These are phyloP conservation scores for Malus hybrid DNA, from an alignment of 331 rosid genomes.

Conservation along the genomic window DNA sequence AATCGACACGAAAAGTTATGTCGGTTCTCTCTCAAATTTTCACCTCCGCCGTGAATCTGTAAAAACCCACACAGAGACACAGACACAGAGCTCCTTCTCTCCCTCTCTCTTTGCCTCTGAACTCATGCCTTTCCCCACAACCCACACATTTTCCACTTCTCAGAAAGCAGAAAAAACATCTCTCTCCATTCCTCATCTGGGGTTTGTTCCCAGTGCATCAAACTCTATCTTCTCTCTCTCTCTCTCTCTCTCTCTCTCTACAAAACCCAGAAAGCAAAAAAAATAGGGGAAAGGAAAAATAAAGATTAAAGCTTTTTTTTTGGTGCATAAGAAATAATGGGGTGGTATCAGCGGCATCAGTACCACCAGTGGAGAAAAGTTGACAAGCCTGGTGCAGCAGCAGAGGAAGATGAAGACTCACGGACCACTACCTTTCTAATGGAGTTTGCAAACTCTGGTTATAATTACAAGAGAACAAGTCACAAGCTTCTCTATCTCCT, in stretches of 20 bases:
- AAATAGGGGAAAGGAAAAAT: background rate
- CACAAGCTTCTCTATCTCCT: constrained; percentile 56
- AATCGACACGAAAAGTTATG: too few relatives aligned
- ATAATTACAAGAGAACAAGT: constrained; percentile 39
- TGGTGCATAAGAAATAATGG: constrained; percentile 34
- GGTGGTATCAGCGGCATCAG: constrained; percentile 43
- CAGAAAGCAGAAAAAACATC: too few relatives aligned
- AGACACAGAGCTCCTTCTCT: too few relatives aligned
- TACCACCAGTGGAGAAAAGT: constrained; percentile 35
- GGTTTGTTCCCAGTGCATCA: background rate
- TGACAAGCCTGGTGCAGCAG: background rate
- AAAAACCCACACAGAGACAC: too few relatives aligned
- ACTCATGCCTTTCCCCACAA: too few relatives aligned
- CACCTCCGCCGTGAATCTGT: too few relatives aligned
- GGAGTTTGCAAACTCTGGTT: constrained; percentile 38
- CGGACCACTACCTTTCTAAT: constrained; percentile 27
- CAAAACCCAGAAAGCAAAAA: background rate
- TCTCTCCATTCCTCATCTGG: background rate
- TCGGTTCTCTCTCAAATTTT: too few relatives aligned
- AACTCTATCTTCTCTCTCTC: background rate
- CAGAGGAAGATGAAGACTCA: constrained; percentile 47
- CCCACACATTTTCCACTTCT: too few relatives aligned
- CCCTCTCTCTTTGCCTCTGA: too few relatives aligned
- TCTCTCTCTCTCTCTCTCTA: background rate
- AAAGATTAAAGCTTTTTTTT: constrained; percentile 2